These are phyloP conservation scores for Lodderomyces oxycetoniae DNA, from an alignment of 1,139 yeast species.

Conservation along the genomic window DNA sequence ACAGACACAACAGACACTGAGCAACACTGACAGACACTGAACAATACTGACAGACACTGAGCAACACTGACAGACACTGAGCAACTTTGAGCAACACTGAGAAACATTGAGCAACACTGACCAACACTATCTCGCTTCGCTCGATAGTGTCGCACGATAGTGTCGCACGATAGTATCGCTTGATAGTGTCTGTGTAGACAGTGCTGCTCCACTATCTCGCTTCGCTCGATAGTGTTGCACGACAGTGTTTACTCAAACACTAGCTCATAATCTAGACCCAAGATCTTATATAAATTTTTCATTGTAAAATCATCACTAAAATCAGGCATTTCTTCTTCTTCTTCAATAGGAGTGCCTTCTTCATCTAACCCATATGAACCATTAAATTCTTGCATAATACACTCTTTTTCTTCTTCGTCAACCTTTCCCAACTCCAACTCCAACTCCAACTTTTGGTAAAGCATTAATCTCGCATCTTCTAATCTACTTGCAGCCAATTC, in stretches of 20 bases:
- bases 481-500: background rate
- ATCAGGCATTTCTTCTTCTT: constrained; percentile 5
- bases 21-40: too few species aligned
- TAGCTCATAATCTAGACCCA: constrained; percentile 16
- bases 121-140: too few species aligned
- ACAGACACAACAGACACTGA: too few species aligned
- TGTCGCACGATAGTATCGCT: too few species aligned
- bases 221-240: too few species aligned
- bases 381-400: constrained; percentile 5
- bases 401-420: constrained; percentile 10
- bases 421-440: constrained; percentile 7
- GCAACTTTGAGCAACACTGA: too few species aligned
- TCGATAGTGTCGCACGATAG: too few species aligned
- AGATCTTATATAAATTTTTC: constrained; percentile 15
- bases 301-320: constrained; percentile 14
- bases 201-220: too few species aligned
- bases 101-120: too few species aligned
- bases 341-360: constrained; percentile 7
- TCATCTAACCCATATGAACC: constrained; percentile 1
- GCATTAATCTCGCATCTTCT: background rate
- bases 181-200: too few species aligned
- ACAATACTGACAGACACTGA: too few species aligned
- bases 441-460: background rate
- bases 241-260: constrained; percentile 10
- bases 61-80: too few species aligned